These are phyloP conservation scores for Ramalina peruviana DNA, from an alignment of 495 filamentous ascomycete species.

Conservation along the genomic window DNA sequence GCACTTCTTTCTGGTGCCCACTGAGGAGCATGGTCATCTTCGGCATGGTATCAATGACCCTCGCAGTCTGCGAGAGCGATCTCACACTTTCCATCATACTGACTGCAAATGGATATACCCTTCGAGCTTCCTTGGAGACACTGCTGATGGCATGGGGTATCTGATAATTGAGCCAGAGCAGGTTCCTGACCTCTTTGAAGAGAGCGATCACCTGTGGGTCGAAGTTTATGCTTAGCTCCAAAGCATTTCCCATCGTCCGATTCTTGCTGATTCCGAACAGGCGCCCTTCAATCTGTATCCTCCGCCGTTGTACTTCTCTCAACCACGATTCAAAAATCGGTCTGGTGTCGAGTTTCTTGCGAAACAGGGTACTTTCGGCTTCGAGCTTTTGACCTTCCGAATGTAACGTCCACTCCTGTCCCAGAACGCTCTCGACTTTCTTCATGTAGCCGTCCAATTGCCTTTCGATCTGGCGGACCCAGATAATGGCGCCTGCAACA, in stretches of 20 bases:
- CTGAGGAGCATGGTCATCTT: slow-evolving; percentile 76
- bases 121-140: slow-evolving; percentile 89
- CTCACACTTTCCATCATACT: slow-evolving; percentile 96
- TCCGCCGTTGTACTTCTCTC: slow-evolving; percentile 69
- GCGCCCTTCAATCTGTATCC: slow-evolving; percentile 79
- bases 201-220: slow-evolving; percentile 91
- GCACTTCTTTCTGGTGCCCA: slow-evolving; percentile 80
- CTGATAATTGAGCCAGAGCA: slow-evolving; percentile 82
- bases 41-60: slow-evolving; percentile 65
- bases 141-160: slow-evolving; percentile 90
- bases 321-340: slow-evolving; percentile 93
- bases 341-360: slow-evolving; percentile 87
- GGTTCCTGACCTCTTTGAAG: slow-evolving; percentile 97
- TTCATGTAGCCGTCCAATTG: slow-evolving; percentile 94
- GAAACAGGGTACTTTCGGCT: slow-evolving; percentile 75
- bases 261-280: slow-evolving; percentile 84
- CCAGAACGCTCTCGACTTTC: slow-evolving; percentile 90
- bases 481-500: slow-evolving; percentile 91
- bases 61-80: slow-evolving; percentile 74
- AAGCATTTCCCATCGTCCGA: slow-evolving; percentile 66
- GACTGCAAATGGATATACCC: slow-evolving; percentile 93
- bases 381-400: slow-evolving; percentile 89
- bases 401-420: slow-evolving; percentile 84
- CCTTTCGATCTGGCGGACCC: slow-evolving; percentile 91
- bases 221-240: slow-evolving; percentile 90